Base-by-base conservation (phyloP, 768 basidiomycete genomes). In the Dioszegia crocea region DNA sequence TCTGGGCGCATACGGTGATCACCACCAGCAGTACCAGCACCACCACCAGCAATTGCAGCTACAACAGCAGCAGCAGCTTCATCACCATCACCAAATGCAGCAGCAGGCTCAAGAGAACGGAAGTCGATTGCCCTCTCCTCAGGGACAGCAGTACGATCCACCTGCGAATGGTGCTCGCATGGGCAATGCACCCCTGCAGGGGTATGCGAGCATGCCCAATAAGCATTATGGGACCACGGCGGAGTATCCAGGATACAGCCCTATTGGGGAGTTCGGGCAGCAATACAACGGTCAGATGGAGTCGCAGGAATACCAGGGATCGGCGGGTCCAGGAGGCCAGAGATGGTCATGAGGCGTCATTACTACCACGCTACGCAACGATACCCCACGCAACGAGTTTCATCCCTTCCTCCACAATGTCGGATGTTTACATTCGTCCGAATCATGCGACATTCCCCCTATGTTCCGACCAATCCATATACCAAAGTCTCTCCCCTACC, bases 181-280 rank as follows among this genome's bases (percentile, higher is more conserved):
- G 19, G 43, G 49, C 12, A 3, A 50, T 23, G 38, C 29, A 29
- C 51, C 51, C 14, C 9, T 53, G 17, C 51, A 38, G 51, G 38
- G 65, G 12, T 71, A 64, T 40, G 62, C 66, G 11, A 66, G 62
- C 30, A 71, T 71, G 69, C 69, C 69, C 8, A 71, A 66, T 39
- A 71, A 68, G 47, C 66, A 68, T 49, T 68, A 67, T 41, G 56
- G 36, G 8, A 16, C 11, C 27, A 23, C 19, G 36, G 51, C 23
- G 36, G 9, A 5, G 36, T 53, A 53, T 17, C 23, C 36, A 23
- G 51, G 51, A 3, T 53, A 53, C 30, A 26, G 27, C 17, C 33
- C 36, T 6, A 30, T 10, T 2, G 51, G 51, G 26, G 51, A 53
- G 16, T 40, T 40, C 14, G 51, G 51, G 1, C 51, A 53, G 38